Evolutionary conservation across 495 filamentous ascomycete genomes (phyloP).

Genomic region (Aspergillus bertholletiae): DNA sequence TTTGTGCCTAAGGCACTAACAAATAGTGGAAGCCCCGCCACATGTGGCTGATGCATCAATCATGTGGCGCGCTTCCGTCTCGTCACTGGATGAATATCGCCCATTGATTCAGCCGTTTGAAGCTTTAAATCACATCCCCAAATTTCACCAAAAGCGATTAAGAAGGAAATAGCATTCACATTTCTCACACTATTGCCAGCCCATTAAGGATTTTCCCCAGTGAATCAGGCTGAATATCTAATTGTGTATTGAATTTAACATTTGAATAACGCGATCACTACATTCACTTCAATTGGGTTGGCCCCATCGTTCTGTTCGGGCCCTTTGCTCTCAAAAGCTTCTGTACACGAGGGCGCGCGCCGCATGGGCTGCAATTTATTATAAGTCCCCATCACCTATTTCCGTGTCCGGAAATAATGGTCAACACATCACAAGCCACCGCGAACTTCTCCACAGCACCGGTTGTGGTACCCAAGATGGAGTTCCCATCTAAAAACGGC

Average conservation of each 20-base stretch:
- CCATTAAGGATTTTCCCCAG: background rate
- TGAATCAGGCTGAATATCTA: background rate
- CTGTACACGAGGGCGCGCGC: background rate
- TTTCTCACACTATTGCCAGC: background rate
- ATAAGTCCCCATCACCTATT: background rate
- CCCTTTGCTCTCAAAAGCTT: no score
- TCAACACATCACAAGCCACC: background rate
- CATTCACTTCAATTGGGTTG: background rate
- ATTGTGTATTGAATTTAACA: background rate
- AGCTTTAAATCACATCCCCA: background rate
- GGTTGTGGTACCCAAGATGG: conserved; percentile 15
- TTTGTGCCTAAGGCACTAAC: background rate
- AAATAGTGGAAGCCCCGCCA: background rate
- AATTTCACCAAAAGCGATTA: background rate
- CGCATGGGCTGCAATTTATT: background rate
- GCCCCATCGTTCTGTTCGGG: background rate
- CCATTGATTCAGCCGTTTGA: background rate
- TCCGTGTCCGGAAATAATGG: background rate
- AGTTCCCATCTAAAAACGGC: conserved; percentile 4
- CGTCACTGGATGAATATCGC: background rate
- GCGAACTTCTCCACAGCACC: conserved; percentile 8
- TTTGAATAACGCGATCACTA: background rate
- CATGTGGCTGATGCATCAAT: background rate
- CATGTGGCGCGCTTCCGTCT: background rate
- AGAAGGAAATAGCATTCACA: background rate